These are phyloP conservation scores for Amesomyces nigricolor DNA, from an alignment of 2,329 filamentous ascomycete genomes.

Conservation along the genomic window DNA sequence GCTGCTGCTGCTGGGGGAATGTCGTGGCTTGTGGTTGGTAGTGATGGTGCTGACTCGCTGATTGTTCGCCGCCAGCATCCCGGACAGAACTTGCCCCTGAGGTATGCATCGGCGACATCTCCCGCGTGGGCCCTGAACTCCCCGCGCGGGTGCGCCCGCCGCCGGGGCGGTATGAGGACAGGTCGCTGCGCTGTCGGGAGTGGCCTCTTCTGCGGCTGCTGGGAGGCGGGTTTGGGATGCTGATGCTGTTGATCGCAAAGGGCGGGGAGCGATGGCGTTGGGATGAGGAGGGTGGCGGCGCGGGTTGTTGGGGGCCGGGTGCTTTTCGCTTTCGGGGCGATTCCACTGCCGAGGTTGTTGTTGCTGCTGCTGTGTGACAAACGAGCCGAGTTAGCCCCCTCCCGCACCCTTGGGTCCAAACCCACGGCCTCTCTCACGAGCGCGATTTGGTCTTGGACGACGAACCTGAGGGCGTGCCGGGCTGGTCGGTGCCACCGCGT, in stretches of 20 bases:
- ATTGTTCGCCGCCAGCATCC: slow-evolving; percentile 31
- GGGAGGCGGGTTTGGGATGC: slow-evolving; percentile 47
- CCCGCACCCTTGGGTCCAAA: slow-evolving; percentile 22
- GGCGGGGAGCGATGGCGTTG: slow-evolving; percentile 48
- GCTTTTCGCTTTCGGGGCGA: slow-evolving; percentile 85
- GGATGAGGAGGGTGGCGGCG: slow-evolving; percentile 42
- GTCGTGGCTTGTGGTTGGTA: slow-evolving; percentile 25
- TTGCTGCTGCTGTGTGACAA: slow-evolving; percentile 33
- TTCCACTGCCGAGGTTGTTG: slow-evolving; percentile 50
- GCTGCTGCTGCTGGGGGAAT: not conserved
- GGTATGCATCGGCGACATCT: slow-evolving; percentile 34
- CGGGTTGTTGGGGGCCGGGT: slow-evolving; percentile 46
- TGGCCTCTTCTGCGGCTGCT: slow-evolving; percentile 51
- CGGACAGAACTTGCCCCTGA: slow-evolving; percentile 31
- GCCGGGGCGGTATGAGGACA: slow-evolving; percentile 44
- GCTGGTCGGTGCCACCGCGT: slow-evolving; percentile 53
- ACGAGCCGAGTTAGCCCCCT: slow-evolving; percentile 36
- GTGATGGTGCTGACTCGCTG: slow-evolving; percentile 25
- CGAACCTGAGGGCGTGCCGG: slow-evolving; percentile 70
- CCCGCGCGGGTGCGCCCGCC: slow-evolving; percentile 32
- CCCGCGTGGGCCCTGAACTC: slow-evolving; percentile 32
- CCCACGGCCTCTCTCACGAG: slow-evolving; percentile 36
- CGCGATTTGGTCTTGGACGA: slow-evolving; percentile 48
- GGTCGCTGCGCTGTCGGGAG: slow-evolving; percentile 59
- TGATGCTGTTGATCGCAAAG: slow-evolving; percentile 49